Conservation (phyloP, 768 basidiomycete species). For the Termitomyces sp. region DNA sequence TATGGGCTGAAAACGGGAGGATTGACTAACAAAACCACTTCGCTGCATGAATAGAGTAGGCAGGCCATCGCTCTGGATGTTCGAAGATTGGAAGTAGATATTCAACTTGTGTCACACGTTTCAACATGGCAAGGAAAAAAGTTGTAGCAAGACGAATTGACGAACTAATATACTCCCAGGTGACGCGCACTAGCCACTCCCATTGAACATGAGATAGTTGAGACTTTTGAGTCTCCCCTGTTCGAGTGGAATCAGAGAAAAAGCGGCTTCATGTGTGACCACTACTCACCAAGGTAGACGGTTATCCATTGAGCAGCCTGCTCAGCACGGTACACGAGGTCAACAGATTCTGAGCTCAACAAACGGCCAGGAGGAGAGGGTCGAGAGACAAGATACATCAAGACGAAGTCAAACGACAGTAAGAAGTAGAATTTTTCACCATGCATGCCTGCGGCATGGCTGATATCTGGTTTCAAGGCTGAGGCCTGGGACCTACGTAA, state of each 20-base stretch:
- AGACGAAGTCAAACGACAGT: neutral
- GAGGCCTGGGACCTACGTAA: neutral
- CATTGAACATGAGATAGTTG: neutral
- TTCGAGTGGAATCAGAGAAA: neutral
- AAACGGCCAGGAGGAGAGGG: neutral
- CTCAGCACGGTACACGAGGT: constrained; percentile 1
- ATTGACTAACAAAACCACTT: constrained; percentile 13
- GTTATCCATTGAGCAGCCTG: constrained; percentile 4
- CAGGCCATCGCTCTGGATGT: constrained; percentile 17
- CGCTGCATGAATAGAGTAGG: constrained; percentile 7
- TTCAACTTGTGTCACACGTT: neutral
- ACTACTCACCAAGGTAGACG: constrained; percentile 4
- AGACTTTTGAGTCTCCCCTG: constrained; percentile 1
- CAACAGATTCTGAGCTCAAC: neutral
- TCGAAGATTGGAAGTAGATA: constrained; percentile 5
- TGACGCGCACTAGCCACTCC: constrained; percentile 1
- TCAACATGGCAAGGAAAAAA: neutral
- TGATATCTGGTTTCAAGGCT: neutral
- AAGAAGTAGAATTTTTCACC: neutral
- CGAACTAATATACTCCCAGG: constrained; percentile 5
- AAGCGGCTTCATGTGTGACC: neutral
- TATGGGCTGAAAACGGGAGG: neutral
- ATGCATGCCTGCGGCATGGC: constrained; percentile 12
- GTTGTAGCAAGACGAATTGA: neutral
- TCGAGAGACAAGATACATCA: constrained; percentile 5